Evolutionary conservation across 2,329 filamentous ascomycete species (phyloP).

Genomic region (Thelonectria blattea): DNA sequence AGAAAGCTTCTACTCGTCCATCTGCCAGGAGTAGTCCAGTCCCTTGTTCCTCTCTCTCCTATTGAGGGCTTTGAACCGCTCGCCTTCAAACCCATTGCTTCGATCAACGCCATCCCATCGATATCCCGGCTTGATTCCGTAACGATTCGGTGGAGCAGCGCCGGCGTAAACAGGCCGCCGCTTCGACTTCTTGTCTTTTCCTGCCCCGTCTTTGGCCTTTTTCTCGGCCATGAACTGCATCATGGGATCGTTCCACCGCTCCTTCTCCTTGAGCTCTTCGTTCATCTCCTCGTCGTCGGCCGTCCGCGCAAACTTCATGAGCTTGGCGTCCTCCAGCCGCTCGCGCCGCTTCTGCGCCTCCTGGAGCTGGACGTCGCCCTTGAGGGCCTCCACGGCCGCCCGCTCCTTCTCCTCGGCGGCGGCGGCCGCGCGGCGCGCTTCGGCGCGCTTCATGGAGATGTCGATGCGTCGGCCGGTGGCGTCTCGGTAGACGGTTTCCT

Average conservation of each 20-base stretch:
- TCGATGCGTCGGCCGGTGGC: conserved; percentile 95
- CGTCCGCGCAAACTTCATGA: conserved; percentile 78
- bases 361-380: conserved; percentile 83
- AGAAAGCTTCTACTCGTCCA: conserved; percentile 73
- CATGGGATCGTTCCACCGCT: conserved; percentile 95
- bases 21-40: conserved; percentile 92
- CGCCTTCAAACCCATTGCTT: conserved; percentile 89
- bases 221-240: conserved; percentile 73
- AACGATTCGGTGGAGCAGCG: conserved; percentile 84
- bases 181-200: conserved; percentile 44
- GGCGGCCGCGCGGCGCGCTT: conserved; percentile 69
- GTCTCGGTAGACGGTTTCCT: conserved; percentile 94
- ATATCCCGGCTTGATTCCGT: conserved; percentile 90
- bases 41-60: conserved; percentile 75
- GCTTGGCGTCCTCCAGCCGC: conserved; percentile 78
- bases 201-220: conserved; percentile 36
- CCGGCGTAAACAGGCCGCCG: conserved; percentile 77
- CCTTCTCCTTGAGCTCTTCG: conserved; percentile 74
- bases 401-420: conserved; percentile 77
- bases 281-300: conserved; percentile 91
- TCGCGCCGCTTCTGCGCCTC: conserved; percentile 69
- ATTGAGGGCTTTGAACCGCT: conserved; percentile 91
- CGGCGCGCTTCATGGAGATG: conserved; percentile 86
- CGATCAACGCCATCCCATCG: conserved; percentile 97
- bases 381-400: conserved; percentile 71